A percentile compares a stretch with the other conserved stretches of the same genome.
These are phyloP conservation scores for Bertia moriformis DNA, from an alignment of 2,329 filamentous ascomycete species.

Conservation along the genomic window DNA sequence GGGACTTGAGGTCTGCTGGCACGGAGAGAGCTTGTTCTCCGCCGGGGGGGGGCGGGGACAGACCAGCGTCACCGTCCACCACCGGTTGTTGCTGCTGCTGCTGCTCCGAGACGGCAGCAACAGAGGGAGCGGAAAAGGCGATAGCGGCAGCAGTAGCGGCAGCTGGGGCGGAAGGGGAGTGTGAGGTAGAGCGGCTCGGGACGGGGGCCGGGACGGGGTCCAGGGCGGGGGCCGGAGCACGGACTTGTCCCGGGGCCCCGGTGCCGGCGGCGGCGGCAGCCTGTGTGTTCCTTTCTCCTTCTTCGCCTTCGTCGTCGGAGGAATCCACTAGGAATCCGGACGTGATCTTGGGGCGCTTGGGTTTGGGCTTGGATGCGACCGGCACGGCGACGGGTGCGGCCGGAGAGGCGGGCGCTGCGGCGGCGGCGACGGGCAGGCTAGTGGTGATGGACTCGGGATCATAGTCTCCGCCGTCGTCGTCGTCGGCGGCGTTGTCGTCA, in stretches of 20 bases:
- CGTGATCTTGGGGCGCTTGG: too few relatives aligned
- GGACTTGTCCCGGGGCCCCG: too few relatives aligned
- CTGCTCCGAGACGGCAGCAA: constrained; percentile 10
- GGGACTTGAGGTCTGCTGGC: constrained; percentile 22
- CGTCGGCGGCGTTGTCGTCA: neutral
- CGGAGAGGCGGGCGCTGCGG: neutral
- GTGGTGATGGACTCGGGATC: neutral
- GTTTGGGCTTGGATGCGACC: constrained; percentile 38
- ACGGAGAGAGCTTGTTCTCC: too few relatives aligned
- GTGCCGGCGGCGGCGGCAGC: constrained; percentile 9
- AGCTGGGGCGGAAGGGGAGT: too few relatives aligned
- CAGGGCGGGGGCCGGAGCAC: too few relatives aligned
- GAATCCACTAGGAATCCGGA: constrained; percentile 46
- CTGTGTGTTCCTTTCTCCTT: too few relatives aligned
- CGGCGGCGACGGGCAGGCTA: too few relatives aligned
- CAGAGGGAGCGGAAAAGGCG: constrained; percentile 1
- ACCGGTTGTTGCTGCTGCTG: constrained; percentile 6
- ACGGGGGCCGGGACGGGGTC: too few relatives aligned
- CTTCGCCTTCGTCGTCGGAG: constrained; percentile 31
- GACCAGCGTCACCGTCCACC: constrained; percentile 12
- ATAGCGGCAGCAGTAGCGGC: constrained; percentile 2
- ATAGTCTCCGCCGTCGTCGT: neutral
- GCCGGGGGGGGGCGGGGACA: too few relatives aligned
- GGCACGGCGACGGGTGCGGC: too few relatives aligned
- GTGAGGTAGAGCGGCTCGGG: too few relatives aligned